phyloP scores from a whole-genome alignment of 192 early-diverging fungal genomes.

The Jimgerdemannia flammicorona region DNA sequence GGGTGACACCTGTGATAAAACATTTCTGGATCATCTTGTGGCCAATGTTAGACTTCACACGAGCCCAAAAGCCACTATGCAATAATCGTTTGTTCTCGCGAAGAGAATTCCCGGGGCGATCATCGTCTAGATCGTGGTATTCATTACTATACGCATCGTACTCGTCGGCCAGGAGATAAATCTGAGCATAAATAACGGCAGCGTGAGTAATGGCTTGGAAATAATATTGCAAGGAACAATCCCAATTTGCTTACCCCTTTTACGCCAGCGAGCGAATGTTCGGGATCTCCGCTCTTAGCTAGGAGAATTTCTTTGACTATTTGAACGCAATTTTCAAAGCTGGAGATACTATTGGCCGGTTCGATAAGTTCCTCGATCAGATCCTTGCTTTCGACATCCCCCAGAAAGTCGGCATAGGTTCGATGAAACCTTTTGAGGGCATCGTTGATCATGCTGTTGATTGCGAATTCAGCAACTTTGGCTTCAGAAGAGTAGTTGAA shows the following conservation, averaged over 20 bases:
- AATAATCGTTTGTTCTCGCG: background rate
- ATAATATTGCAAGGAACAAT: background rate
- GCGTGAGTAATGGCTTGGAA: background rate
- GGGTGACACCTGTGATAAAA: constrained; percentile 32
- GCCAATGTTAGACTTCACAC: background rate
- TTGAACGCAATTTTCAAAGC: constrained; percentile 5
- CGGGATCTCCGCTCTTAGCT: constrained; percentile 12
- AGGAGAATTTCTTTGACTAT: constrained; percentile 15
- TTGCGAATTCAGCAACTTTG: constrained; percentile 8
- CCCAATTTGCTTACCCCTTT: constrained; percentile 21
- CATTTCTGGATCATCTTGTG: constrained; percentile 5
- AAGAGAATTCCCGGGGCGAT: background rate
- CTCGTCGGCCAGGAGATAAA: background rate
- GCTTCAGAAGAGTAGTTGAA: constrained; percentile 9
- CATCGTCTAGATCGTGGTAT: background rate
- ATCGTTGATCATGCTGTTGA: constrained; percentile 17
- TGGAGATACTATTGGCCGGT: too few relatives aligned
- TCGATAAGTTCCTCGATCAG: too few relatives aligned
- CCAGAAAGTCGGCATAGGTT: constrained; percentile 16
- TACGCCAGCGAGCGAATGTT: constrained; percentile 31
- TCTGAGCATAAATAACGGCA: too few relatives aligned
- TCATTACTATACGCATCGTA: background rate
- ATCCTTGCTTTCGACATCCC: too few relatives aligned
- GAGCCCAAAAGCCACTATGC: background rate
- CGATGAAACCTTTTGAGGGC: constrained; percentile 23